Evolutionary conservation across 768 basidiomycete genomes (phyloP), one percentile per base, ranked within the genome.

Genomic region (Boletus rex-veris): DNA sequence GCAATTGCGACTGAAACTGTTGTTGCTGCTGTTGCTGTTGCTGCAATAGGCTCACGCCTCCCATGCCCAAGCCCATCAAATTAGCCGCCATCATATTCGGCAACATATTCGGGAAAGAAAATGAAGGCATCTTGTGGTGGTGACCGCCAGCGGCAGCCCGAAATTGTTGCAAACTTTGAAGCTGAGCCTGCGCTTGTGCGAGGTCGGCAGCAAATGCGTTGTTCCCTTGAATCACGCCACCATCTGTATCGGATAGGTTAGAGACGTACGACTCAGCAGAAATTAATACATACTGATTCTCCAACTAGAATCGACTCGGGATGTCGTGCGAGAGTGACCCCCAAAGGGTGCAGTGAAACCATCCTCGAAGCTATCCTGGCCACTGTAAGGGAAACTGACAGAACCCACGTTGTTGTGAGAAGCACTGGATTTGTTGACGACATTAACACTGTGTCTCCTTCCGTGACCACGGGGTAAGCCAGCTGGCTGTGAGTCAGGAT

Each of bases 81-180:
- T 91, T 97, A 16, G 92, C 94, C 3, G 92, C 94, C 88, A 94
- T 90, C 83, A 96, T 88, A 65, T 95, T 95, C 6, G 94, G 95
- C 14, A 97, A 77, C 92, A 97, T 97, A 69, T 97, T 97, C 6
- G 95, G 95, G 77, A 98, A 94, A 68, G 90, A 92, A 75, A 97
- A 98, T 4, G 95, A 98, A 9, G 90, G 83, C 92, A 97, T 93
- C 77, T 96, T 96, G 69, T 92, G 86, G 69, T 96, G 93, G 63
- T 96, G 94, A 10, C 92, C 93, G 42, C 91, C 92, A 18, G 91
- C 87, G 5, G 93, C 93, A 30, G 93, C 94, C 63, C 95, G 88
- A 80, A 98, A 99, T 63, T 97, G 93, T 64, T 96, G 93, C 50
- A 99, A 77, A 61, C 95, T 96, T 65, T 93, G 90, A 12, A 99